Percentiles rank a stretch among this genome's conserved stretches.
These are phyloP conservation scores for Umbelopsis vinacea DNA, from an alignment of 192 early-diverging fungal species.

Conservation along the genomic window DNA sequence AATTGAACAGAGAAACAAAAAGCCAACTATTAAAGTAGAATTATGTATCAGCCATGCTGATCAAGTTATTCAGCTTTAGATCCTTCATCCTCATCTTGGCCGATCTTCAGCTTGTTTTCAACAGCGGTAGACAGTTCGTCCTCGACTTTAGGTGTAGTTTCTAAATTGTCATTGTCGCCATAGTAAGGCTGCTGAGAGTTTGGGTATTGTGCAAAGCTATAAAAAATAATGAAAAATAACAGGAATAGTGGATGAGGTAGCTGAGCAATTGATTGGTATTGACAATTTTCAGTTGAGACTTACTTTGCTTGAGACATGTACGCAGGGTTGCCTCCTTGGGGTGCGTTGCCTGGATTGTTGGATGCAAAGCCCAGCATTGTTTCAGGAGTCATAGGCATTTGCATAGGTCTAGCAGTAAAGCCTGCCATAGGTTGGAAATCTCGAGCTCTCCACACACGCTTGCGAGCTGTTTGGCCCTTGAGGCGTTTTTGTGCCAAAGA, in stretches of 20 bases:
- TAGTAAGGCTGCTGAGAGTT: slow-evolving; percentile 20
- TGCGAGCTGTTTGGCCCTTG: slow-evolving; percentile 63
- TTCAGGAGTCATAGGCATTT: slow-evolving; percentile 52
- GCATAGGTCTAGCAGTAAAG: slow-evolving; percentile 22
- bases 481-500: slow-evolving; percentile 78
- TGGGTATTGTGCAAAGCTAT: slow-evolving; percentile 22
- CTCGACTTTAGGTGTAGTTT: slow-evolving; percentile 2
- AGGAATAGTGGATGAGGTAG: background rate
- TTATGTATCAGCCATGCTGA: slow-evolving; percentile 11
- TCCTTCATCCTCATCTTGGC: slow-evolving; percentile 10
- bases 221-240: background rate
- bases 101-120: slow-evolving; percentile 20
- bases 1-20: slow-evolving; percentile 16
- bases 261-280: background rate
- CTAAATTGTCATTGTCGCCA: slow-evolving; percentile 14
- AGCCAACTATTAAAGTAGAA: slow-evolving; percentile 20
- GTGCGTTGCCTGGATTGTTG: background rate
- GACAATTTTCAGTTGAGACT: background rate
- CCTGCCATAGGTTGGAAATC: slow-evolving; percentile 46
- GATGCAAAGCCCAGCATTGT: slow-evolving; percentile 51
- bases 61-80: slow-evolving; percentile 18
- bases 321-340: background rate
- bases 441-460: slow-evolving; percentile 43
- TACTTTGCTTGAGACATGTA: slow-evolving; percentile 22
- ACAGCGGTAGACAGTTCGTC: slow-evolving; percentile 1